These are phyloP conservation scores for Morella rubra DNA, from an alignment of 306 rosid genomes.

Conservation along the genomic window DNA sequence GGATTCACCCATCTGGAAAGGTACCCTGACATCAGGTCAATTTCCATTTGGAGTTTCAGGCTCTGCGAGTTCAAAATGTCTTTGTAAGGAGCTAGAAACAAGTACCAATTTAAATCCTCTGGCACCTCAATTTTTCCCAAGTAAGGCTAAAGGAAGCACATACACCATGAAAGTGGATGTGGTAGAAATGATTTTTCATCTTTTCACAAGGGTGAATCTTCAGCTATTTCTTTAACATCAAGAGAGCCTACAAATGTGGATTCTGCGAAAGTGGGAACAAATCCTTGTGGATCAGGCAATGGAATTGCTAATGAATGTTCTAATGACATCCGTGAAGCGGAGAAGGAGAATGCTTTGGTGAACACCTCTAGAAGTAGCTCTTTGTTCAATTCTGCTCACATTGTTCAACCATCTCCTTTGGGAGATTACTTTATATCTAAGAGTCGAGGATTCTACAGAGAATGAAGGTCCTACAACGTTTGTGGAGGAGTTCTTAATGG, in stretches of 20 bases:
- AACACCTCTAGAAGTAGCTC: too few species aligned
- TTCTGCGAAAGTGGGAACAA: constrained; percentile 14
- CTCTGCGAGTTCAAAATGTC: constrained; percentile 23
- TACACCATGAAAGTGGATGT: constrained; percentile 3
- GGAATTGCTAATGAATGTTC: too few species aligned
- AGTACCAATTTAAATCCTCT: constrained; percentile 54
- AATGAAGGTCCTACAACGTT: constrained; percentile 34
- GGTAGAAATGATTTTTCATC: constrained; percentile 36
- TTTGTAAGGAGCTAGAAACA: constrained; percentile 37
- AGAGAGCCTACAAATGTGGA: constrained; percentile 32
- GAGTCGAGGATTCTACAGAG: background rate
- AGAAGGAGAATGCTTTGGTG: too few species aligned
- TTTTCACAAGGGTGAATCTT: constrained; percentile 30
- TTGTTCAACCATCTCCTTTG: too few species aligned
- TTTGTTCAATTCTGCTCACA: too few species aligned
- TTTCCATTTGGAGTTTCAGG: constrained; percentile 34
- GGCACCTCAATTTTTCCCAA: constrained; percentile 65
- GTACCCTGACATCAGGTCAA: constrained; percentile 33
- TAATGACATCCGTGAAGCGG: too few species aligned
- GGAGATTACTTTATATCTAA: too few species aligned
- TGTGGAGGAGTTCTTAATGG: constrained; percentile 50
- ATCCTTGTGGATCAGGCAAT: too few species aligned
- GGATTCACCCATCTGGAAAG: constrained; percentile 73
- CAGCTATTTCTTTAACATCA: constrained; percentile 32
- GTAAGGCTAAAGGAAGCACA: constrained; percentile 28